These are phyloP conservation scores for Tetradesmus obliquus DNA, from an alignment of 139 green algal genomes.

Conservation along the genomic window DNA sequence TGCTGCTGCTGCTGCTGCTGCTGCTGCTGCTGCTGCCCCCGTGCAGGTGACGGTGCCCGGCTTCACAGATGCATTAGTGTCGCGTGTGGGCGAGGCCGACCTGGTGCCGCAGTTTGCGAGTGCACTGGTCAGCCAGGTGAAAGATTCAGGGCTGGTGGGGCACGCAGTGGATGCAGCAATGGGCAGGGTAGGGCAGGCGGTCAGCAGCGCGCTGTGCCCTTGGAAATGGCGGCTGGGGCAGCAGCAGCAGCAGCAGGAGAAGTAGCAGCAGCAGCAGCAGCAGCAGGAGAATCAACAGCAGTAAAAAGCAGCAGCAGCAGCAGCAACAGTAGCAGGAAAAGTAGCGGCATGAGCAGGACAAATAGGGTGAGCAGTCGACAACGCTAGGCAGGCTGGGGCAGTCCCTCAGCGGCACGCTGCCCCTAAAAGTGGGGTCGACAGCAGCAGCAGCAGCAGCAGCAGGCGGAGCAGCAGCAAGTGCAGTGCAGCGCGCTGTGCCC, in stretches of 20 bases:
- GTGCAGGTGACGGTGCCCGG: constrained; percentile 21
- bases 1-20: background rate
- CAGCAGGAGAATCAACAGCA: background rate
- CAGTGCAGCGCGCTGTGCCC: background rate
- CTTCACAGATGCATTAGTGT: constrained; percentile 31
- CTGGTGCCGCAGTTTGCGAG: constrained; percentile 32
- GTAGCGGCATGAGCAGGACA: background rate
- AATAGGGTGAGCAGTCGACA: background rate
- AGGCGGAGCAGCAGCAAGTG: too few species aligned
- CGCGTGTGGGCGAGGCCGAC: background rate
- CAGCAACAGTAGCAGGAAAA: background rate
- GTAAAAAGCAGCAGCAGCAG: constrained; percentile 3
- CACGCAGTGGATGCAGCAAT: background rate
- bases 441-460: too few species aligned
- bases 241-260: background rate
- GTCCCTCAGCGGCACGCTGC: background rate
- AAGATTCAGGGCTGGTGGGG: constrained; percentile 6
- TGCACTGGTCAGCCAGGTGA: constrained; percentile 15
- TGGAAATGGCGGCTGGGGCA: constrained; percentile 28
- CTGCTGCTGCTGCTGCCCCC: background rate
- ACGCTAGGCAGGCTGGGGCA: background rate
- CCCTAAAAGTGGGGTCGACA: too few species aligned
- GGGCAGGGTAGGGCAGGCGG: background rate
- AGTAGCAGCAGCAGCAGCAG: background rate
- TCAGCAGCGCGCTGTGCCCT: constrained; percentile 12